These are phyloP conservation scores for Blastomyces parvus DNA, from an alignment of 2,329 filamentous ascomycete genomes.

Conservation along the genomic window DNA sequence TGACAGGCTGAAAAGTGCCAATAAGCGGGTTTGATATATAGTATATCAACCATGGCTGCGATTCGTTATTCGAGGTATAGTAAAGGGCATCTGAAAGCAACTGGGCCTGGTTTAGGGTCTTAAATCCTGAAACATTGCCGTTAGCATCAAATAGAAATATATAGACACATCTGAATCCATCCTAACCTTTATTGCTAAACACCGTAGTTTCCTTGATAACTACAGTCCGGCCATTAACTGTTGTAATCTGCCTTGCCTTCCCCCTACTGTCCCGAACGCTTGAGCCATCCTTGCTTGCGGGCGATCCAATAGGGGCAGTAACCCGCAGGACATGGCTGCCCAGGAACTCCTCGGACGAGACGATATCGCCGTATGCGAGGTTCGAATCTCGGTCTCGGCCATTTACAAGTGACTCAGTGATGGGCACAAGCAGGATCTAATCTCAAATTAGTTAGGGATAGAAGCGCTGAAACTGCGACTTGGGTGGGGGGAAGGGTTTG, in stretches of 20 bases:
- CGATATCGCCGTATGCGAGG: constrained; percentile 65
- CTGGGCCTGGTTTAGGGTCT: constrained; percentile 79
- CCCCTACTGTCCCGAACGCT: constrained; percentile 76
- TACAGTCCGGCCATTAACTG: constrained; percentile 83
- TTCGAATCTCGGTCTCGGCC: constrained; percentile 80
- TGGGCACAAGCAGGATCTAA: constrained; percentile 78
- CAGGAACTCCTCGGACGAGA: constrained; percentile 86
- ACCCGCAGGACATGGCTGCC: constrained; percentile 93
- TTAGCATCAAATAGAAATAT: constrained; percentile 17
- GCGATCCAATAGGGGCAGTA: constrained; percentile 43
- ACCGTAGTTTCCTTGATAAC: constrained; percentile 88
- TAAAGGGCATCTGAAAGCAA: constrained; percentile 75
- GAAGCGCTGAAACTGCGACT: not conserved
- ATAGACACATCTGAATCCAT: not conserved
- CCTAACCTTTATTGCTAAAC: constrained; percentile 87
- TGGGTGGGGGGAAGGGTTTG: constrained; percentile 10
- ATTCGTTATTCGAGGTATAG: constrained; percentile 81
- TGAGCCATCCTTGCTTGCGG: constrained; percentile 44
- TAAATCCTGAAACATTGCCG: constrained; percentile 59
- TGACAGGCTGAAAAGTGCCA: constrained; percentile 68
- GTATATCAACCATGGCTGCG: constrained; percentile 91
- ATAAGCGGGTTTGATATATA: constrained; percentile 86
- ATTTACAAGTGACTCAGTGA: constrained; percentile 82
- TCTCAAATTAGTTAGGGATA: constrained; percentile 11
- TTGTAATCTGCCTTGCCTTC: constrained; percentile 90